A percentile compares a stretch with the other conserved stretches of the same genome.
These are phyloP conservation scores for Hericium coralloides DNA, from an alignment of 768 basidiomycete genomes.

Conservation along the genomic window DNA sequence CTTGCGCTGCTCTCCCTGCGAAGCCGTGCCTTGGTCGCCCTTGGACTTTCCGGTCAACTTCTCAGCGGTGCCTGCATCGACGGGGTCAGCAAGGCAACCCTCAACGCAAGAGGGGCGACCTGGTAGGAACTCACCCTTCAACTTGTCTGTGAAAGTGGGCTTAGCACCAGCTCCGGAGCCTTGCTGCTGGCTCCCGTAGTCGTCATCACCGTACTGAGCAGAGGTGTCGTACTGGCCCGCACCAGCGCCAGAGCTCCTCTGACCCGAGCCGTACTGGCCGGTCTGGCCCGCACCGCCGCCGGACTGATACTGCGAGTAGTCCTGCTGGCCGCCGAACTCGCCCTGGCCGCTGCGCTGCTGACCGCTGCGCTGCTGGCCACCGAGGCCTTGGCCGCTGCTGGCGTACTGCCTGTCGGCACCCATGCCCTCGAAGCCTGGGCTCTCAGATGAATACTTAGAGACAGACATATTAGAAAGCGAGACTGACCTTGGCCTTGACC, in stretches of 20 bases:
- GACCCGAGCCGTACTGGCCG: not conserved
- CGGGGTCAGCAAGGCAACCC: not conserved
- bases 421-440: not conserved
- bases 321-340: not conserved
- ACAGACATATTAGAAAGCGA: not conserved
- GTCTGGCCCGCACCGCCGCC: not conserved
- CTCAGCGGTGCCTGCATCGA: slow-evolving; percentile 7
- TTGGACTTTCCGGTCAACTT: slow-evolving; percentile 7
- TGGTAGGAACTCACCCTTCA: slow-evolving; percentile 5
- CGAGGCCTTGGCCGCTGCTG: not conserved
- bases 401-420: not conserved
- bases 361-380: not conserved
- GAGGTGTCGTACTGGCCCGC: not conserved
- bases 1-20: slow-evolving; percentile 10
- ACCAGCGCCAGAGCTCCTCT: not conserved
- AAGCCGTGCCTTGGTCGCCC: slow-evolving; percentile 3
- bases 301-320: not conserved
- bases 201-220: not conserved
- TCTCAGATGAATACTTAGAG: not conserved
- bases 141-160: slow-evolving; percentile 1
- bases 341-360: not conserved
- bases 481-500: not conserved
- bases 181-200: too few relatives aligned
- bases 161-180: not conserved
- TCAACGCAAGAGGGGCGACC: not conserved